Conservation (phyloP, 805 yeast species). For the Teunomyces cretensis region DNA sequence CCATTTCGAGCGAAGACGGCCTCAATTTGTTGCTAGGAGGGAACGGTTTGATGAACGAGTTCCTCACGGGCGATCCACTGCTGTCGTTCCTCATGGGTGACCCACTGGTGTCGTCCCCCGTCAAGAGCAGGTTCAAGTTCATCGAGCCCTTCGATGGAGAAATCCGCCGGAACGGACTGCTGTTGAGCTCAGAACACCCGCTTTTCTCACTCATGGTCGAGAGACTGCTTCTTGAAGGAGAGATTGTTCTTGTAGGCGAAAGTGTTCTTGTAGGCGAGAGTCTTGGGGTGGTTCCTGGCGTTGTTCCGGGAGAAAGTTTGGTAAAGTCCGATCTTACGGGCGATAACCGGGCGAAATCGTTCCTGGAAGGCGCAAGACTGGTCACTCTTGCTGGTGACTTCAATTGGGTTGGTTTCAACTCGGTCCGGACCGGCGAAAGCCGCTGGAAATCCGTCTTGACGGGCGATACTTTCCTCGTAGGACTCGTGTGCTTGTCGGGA, state of each 20-base stretch:
- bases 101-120: conserved; percentile 10
- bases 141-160: conserved; percentile 43
- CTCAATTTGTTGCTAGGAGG: conserved; percentile 25
- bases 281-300: too few species aligned
- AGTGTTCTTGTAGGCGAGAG: not conserved
- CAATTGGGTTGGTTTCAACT: not conserved
- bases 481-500: not conserved
- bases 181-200: not conserved
- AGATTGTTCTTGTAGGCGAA: not conserved
- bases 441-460: conserved; percentile 1
- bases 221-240: not conserved
- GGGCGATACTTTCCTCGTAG: conserved; percentile 1
- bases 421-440: not conserved
- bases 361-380: too few species aligned
- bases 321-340: not conserved
- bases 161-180: conserved; percentile 27
- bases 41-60: conserved; percentile 22
- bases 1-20: conserved; percentile 33
- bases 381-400: not conserved
- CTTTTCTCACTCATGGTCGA: not conserved
- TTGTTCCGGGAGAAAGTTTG: not conserved
- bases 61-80: conserved; percentile 1
- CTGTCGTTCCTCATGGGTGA: conserved; percentile 3
- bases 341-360: too few species aligned
- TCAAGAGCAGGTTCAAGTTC: conserved; percentile 34